These are phyloP conservation scores for Phaffomyces antillensis DNA, from an alignment of 805 yeast genomes.

Conservation along the genomic window DNA sequence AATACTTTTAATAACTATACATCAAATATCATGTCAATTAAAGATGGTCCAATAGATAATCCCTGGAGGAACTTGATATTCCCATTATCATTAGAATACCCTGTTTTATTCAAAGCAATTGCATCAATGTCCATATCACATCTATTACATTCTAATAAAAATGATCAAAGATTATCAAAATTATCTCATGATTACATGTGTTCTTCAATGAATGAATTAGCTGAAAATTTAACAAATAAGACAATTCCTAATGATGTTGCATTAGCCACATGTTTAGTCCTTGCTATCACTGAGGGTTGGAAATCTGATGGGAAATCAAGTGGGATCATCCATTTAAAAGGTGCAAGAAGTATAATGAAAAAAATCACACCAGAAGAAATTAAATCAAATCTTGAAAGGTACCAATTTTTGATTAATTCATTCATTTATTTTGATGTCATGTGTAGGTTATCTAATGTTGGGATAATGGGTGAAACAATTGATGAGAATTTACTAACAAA, in stretches of 20 bases:
- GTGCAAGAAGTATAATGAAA: conserved; percentile 55
- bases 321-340: conserved; percentile 62
- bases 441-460: conserved; percentile 50
- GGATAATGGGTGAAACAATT: conserved; percentile 6
- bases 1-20: conserved; percentile 38
- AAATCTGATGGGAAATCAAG: conserved; percentile 52
- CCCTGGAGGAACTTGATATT: conserved; percentile 58
- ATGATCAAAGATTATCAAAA: not conserved
- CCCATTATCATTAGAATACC: conserved; percentile 48
- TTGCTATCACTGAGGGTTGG: conserved; percentile 66
- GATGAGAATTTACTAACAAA: conserved; percentile 10
- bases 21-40: conserved; percentile 52
- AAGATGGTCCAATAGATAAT: conserved; percentile 56
- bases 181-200: conserved; percentile 6
- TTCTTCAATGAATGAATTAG: conserved; percentile 41
- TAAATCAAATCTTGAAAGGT: conserved; percentile 11
- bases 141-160: conserved; percentile 4
- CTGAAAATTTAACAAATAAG: conserved; percentile 43
- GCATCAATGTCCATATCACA: conserved; percentile 66
- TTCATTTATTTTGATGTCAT: conserved; percentile 65
- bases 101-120: conserved; percentile 54
- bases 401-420: conserved; percentile 29
- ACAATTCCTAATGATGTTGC: conserved; percentile 57
- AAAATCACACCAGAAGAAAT: conserved; percentile 24
- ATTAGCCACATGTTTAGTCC: conserved; percentile 52